phyloP scores from a whole-genome alignment of 257 asterid species.

The Apocynum venetum region DNA sequence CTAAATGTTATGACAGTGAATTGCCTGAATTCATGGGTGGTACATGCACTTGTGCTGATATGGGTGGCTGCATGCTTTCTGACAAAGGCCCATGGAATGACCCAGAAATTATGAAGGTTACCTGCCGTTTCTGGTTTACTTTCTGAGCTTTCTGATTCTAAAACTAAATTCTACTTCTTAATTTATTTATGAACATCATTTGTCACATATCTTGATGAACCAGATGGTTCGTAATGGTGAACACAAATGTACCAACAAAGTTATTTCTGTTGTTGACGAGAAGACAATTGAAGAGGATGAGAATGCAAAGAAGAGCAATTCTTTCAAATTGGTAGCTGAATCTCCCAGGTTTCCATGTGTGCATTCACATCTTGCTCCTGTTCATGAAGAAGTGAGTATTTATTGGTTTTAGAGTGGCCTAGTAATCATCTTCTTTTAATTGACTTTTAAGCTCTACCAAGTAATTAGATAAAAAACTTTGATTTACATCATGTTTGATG shows the following conservation, averaged over 20 bases:
- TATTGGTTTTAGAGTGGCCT: no score
- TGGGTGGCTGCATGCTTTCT: slow-evolving; percentile 85
- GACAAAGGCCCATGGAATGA: slow-evolving; percentile 99
- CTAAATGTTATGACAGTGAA: slow-evolving; percentile 49
- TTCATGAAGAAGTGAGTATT: slow-evolving; percentile 62
- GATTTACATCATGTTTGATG: not conserved
- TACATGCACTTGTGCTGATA: slow-evolving; percentile 80
- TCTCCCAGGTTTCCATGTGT: slow-evolving; percentile 30
- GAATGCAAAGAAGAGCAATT: slow-evolving; percentile 24
- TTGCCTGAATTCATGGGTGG: slow-evolving; percentile 97
- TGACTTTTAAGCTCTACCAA: no score
- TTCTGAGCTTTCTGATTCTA: not conserved
- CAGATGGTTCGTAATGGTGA: slow-evolving; percentile 87
- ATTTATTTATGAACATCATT: not conserved
- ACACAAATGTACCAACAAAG: slow-evolving; percentile 63
- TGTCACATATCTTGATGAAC: not conserved
- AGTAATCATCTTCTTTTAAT: not conserved
- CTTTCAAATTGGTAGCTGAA: slow-evolving; percentile 33
- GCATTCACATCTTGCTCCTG: slow-evolving; percentile 47
- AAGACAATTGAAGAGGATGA: slow-evolving; percentile 70
- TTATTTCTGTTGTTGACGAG: slow-evolving; percentile 50
- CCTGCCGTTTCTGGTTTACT: not conserved
- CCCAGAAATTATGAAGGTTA: slow-evolving; percentile 80
- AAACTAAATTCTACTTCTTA: no score
- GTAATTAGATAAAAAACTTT: not conserved